Conservation (phyloP, 176 grass and related monocot genomes). For the Eremochloa ophiuroides region DNA sequence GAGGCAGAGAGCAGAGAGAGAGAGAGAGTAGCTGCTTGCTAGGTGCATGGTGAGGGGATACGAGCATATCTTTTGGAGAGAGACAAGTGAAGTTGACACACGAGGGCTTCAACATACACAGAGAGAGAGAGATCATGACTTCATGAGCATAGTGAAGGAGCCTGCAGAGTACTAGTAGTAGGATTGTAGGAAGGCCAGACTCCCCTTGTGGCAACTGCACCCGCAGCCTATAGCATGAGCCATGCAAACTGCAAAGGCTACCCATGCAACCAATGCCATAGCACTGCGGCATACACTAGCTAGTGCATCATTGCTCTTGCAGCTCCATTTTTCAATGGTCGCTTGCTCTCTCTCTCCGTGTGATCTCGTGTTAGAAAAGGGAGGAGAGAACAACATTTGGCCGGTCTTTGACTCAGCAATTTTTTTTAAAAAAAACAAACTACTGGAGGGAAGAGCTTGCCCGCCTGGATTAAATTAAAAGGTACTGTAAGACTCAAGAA, state of each 20-base stretch:
- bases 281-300: neutral
- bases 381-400: too few relatives aligned
- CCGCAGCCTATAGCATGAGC: neutral
- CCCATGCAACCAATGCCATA: neutral
- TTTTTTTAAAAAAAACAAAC: too few relatives aligned
- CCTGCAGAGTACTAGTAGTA: slow-evolving; percentile 2
- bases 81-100: slow-evolving; percentile 83
- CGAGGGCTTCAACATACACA: slow-evolving; percentile 14
- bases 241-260: neutral
- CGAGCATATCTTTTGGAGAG: slow-evolving; percentile 88
- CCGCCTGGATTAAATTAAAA: too few relatives aligned
- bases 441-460: too few relatives aligned
- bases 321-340: neutral
- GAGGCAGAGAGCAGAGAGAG: neutral
- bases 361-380: neutral
- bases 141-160: neutral
- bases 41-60: slow-evolving; percentile 24
- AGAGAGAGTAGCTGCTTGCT: slow-evolving; percentile 11
- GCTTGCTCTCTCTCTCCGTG: neutral
- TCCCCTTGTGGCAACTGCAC: slow-evolving; percentile 26
- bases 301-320: neutral
- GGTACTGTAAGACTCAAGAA: too few relatives aligned
- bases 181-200: slow-evolving; percentile 20
- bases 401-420: too few relatives aligned
- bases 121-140: neutral